Evolutionary conservation across 768 basidiomycete species (phyloP), one percentile per base, ranked within the genome.

Genomic region (Botryobasidium botryosum): DNA sequence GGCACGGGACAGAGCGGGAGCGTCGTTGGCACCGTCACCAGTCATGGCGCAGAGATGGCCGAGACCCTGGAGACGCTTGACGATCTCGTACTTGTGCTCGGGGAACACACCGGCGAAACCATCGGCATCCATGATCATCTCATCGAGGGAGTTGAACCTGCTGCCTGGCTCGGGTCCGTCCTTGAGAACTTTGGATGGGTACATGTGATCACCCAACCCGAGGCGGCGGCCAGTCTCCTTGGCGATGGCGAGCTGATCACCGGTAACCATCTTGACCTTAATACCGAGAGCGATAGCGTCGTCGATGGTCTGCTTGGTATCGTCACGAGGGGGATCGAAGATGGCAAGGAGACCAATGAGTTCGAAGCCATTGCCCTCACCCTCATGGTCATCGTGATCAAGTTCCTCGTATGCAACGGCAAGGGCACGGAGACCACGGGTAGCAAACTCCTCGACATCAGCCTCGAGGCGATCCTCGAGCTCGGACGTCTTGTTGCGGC

Each of bases 241-340:
- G 29, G 92, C 92, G 55, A 97, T 97, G 52, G 92, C 92, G 59
- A 97, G 86, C 69, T 97, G 92, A 62, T 97, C 92, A 70, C 92
- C 92, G n/a, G 92, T 97, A 50, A 96, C 92, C 92, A 97, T 97
- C 80, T 97, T 97, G 62, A 97, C 91, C 61, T 79, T 82, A 56
- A 97, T 90, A 63, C 92, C 92, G 59, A 96, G 86, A 46, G 79
- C 79, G 47, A 88, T 69, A 43, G 92, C 91, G 61, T 97, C 90
- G 57, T 96, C 91, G 59, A 97, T 96, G 17, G 92, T 97, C 67
- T 94, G 85, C 69, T 97, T 94, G 63, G 92, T 97, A 59, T 97
- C 92, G 1, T 83, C 82, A 64, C 92, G 88, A 51, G 92, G 92
- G 50, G 91, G 91, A 59, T 96, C 91, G 64, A 86, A 96, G 69